phyloP scores from a whole-genome alignment of 164 flowering plant species.

The Dillenia suffruticosa region DNA sequence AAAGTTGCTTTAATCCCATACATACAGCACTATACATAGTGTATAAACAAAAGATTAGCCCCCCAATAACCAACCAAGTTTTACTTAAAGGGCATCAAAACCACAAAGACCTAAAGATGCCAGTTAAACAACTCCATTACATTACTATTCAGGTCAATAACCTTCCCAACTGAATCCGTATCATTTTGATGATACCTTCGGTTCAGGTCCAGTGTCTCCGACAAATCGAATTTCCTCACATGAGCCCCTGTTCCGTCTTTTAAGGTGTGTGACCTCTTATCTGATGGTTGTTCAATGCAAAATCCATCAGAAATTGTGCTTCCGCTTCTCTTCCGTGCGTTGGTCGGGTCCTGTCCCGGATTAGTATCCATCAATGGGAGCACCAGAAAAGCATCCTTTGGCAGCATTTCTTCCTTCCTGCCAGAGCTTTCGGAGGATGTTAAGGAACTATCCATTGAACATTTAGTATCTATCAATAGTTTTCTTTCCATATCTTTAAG shows the following conservation, averaged over 20 bases:
- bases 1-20: conserved; percentile 15
- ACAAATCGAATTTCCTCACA: conserved; percentile 20
- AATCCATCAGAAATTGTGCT: conserved; percentile 30
- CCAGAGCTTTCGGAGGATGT: conserved; percentile 58
- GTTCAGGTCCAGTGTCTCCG: conserved; percentile 51
- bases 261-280: conserved; percentile 18
- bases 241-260: conserved; percentile 13
- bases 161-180: conserved; percentile 30
- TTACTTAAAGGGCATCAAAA: conserved; percentile 7
- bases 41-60: conserved; percentile 16
- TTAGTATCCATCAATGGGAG: conserved; percentile 29
- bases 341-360: conserved; percentile 14
- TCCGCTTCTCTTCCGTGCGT: conserved; percentile 41
- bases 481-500: conserved; percentile 20
- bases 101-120: conserved; percentile 10
- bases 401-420: conserved; percentile 33
- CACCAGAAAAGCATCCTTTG: conserved; percentile 14
- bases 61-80: conserved; percentile 9
- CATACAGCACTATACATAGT: conserved; percentile 18
- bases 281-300: conserved; percentile 32
- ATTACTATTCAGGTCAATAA: conserved; percentile 49
- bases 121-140: conserved; percentile 19
- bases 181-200: conserved; percentile 34
- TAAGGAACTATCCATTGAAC: conserved; percentile 61
- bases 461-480: conserved; percentile 22